Evolutionary conservation across 805 yeast species (phyloP), one percentile per base, ranked within the genome.

Genomic region (Naumovozyma baii): DNA sequence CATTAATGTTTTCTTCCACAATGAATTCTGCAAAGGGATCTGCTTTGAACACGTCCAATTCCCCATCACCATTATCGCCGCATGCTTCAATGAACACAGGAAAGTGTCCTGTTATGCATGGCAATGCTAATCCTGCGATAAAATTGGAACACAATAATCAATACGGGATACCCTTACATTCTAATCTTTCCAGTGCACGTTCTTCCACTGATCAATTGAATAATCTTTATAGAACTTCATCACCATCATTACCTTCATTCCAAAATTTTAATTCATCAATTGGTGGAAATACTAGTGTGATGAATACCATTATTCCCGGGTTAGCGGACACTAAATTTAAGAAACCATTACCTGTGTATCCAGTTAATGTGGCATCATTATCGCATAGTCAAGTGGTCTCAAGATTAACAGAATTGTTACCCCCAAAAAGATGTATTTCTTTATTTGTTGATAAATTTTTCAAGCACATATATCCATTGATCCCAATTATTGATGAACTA

Each of bases 401-500:
- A 7, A 40, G 61, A 53, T 40, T 63, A 43, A 39, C 70, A 45
- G 62, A 62, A 40, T 61, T 65, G 38, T 49, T 80, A 35, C 88
- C 88, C 0, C 67, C 63, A 20, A 72, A 73, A 48, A 67, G 66
- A 41, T 68, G 75, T 1, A 66, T 79, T 7, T 74, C 82, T 74
- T 50, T 68, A 34, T 62, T 78, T 36, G 61, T 80, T 20, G 75
- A 78, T 42, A 63, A 78, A 45, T 81, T 74, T 46, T 81, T 81
- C 52, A 67, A 66, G 9, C 66, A 69, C 26, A 59, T 80, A 4
- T 82, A 82, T 53, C 72, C 83, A 12, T 78, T 72, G 41, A 65
- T 80, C 49, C 88, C 92, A 2, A 76, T 72, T 45, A 59, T 80
- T 26, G 86, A 80, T 55, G 85, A 80, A 39, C 53, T 45, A 38